Evolutionary conservation across 2,329 filamentous ascomycete species (phyloP).

Genomic region (Penicillium sp.): DNA sequence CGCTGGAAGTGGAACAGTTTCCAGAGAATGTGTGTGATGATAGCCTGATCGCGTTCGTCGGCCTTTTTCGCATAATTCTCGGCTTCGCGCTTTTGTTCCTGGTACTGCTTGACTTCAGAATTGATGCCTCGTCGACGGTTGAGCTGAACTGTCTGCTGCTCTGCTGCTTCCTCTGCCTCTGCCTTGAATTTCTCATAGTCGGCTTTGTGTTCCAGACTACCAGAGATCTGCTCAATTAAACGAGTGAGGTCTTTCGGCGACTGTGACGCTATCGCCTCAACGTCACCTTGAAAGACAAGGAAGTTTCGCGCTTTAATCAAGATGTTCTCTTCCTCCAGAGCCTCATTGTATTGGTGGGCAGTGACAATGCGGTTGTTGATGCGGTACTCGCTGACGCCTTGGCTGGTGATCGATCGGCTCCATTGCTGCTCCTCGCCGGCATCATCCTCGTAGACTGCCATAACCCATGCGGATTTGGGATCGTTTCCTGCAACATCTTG

Average conservation of each 20-base stretch:
- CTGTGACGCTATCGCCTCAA: constrained; percentile 94
- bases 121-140: constrained; percentile 92
- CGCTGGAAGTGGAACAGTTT: constrained; percentile 95
- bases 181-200: constrained; percentile 91
- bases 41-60: constrained; percentile 84
- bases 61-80: constrained; percentile 91
- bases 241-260: constrained; percentile 91
- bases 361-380: constrained; percentile 92
- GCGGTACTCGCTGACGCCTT: constrained; percentile 89
- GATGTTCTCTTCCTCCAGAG: constrained; percentile 91
- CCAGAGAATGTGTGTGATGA: constrained; percentile 93
- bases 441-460: constrained; percentile 98
- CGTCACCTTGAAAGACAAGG: constrained; percentile 96
- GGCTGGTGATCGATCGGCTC: constrained; percentile 90
- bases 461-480: constrained; percentile 95
- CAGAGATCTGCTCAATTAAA: constrained; percentile 95
- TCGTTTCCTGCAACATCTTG: constrained; percentile 67
- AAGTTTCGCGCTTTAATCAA: constrained; percentile 98
- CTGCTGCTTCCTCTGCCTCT: constrained; percentile 81
- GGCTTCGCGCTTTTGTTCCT: constrained; percentile 93
- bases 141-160: constrained; percentile 86
- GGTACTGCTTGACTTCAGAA: constrained; percentile 95
- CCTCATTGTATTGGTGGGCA: constrained; percentile 89
- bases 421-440: constrained; percentile 91
- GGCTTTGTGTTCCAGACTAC: constrained; percentile 88